Evolutionary conservation across 2,329 filamentous ascomycete genomes (phyloP), one percentile per base, ranked within the genome.

Genomic region (Pseudogymnoascus pannorum): DNA sequence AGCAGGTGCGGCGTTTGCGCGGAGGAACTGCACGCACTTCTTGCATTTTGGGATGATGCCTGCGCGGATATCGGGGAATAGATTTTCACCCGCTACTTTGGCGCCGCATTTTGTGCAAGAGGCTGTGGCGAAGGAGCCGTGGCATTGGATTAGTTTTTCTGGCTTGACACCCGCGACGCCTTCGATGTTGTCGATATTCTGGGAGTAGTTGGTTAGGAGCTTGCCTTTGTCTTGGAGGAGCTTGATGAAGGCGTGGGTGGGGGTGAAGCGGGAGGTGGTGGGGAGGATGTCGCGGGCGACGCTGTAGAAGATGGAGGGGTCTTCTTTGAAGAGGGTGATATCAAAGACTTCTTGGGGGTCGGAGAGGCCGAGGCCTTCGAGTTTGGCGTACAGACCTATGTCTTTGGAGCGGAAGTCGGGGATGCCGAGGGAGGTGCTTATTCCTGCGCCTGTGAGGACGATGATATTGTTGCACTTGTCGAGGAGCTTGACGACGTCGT

Each of bases 141-240:
- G 94, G 72, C 94, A 97, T 75, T 99, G 93, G 26, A 99, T 88
- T 16, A 97, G 81, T 71, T 94, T 96, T 33, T 90, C 87, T 1
- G 85, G 81, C 20, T 79, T 76, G 63, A 99, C 90, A 20, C 94
- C 94, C 0, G 93, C 93, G 69, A 89, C 87, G 64, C 87, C 83
- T 74, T 99, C 93, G 59, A 97, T 86, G 68, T 97, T 97, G 78
- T 99, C 94, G 70, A 99, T 97, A 74, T 99, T 99, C 73, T 99
- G 94, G 0, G 94, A 96, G 77, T 97, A 99, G 76, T 97, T 97
- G 42, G 92, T 97, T 63, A 97, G 83, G 5, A 99, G 83, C 74
- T 96, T 96, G 66, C 84, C 86, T 73, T 92, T 89, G 67, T 93
- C 83, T 74, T 99, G 90, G 35, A 99, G 82, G 68, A 97, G 81